Base-by-base conservation (phyloP, 805 yeast genomes). In the Cyberlindnera amylophila region DNA sequence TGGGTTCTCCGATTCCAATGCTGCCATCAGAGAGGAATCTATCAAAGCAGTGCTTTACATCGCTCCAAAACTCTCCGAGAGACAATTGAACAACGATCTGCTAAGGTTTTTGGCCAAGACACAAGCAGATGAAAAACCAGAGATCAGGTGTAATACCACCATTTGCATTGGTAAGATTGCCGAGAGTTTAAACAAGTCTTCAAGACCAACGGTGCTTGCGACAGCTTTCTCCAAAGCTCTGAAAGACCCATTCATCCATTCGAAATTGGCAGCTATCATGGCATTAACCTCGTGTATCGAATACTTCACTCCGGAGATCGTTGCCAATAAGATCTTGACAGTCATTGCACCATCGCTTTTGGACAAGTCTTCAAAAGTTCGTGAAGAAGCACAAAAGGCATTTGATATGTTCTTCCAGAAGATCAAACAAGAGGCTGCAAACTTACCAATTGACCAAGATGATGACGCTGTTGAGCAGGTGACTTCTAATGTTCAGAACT, bases 211-310 rank as follows among this genome's bases (percentile, higher is more conserved):
- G 17, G 96, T 93, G 2, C 66, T 93, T 36, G 80, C 88, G 3
- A 88, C 96, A 1, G 98, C 97, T 0, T 83, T 86, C 53, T 76
- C 86, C 2, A 82, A 89, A 54, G 84, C 95, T 0, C 69, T 91
- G 35, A 81, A 81, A 53, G 99, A 91, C 61, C 74, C 90, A 0
- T 80, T 79, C 55, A 71, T 81, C 3, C 88, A 85, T 7, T 79
- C 95, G 12, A 74, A 93, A 50, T 61, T 81, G 55, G 85, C 83
- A 4, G 88, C 96, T 0, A 67, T 93, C 21, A 66, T 79, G 46
- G 95, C 96, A 1, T 75, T 91, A 47, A 78, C 75, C 32, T 68
- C 72, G 12, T 74, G 85, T 13, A 66, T 82, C 18, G 82, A 80
- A 6, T 76, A 72, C 33, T 89, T 90, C 53, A 66, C 82, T 1